Evolutionary conservation across 148 eudicot species (phyloP), one percentile per base, ranked within the genome.

Genomic region (Agrostemma githago): DNA sequence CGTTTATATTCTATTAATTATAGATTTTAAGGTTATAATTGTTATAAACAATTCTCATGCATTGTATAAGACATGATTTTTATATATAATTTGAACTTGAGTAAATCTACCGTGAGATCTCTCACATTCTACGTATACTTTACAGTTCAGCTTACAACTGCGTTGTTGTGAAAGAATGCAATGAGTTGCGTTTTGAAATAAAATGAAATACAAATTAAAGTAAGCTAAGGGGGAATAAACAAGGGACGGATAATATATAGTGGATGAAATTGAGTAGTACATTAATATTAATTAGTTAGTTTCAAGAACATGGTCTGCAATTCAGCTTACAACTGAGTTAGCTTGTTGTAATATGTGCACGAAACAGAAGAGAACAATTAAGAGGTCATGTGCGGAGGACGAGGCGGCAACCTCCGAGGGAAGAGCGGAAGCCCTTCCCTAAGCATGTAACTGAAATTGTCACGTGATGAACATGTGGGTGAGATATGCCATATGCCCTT

Each of bases 401-500:
- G 63, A 17, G 2, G 63, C 11, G 56, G 4, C 14, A 48, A 48
- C 34, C 34, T 26, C 1, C 34, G 34, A 26, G 34, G 34, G 34
- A 26, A 26, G 34, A 26, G 63, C 11, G 56, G 4, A 10, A 48
- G 7, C 54, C 54, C 54, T 48, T 48, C 54, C 54, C 54, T 48
- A 51, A 51, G 56, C 56, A 51, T 51, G 4, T 26, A 12, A 43
- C 46, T 5, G 5, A 51, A 51, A 51, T 11, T 0, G 15, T 51
- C 63, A 60, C 26, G 63, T 60, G 63, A 60, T 60, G 34, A 26
- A 26, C 63, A 60, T 60, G 62, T 59, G 63, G 34, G 37, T 60
- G 34, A 17, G 26, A 17, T 60, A 17, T 17, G 7, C 19, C 6
- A 20, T 3, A 17, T 60, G 34, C 63, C 63, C 63, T 60, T 60